Evolutionary conservation across 1,284 basidiomycete genomes (phyloP), one percentile per base, ranked within the genome.

Genomic region (Boletellus sp.): DNA sequence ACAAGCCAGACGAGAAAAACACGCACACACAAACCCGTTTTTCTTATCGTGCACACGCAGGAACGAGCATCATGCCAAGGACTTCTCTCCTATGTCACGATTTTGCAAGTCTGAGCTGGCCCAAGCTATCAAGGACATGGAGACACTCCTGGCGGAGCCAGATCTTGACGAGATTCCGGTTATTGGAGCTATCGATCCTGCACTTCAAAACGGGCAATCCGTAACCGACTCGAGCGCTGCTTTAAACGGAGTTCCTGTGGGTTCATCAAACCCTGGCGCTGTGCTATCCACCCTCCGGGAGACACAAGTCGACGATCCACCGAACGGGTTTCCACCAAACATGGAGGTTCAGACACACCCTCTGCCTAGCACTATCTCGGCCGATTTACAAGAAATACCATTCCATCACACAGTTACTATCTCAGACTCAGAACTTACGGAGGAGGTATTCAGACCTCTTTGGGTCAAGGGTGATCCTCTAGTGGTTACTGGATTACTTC

Each of bases 71-170:
- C 69, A 74, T 23, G 72, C 76, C 5, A 71, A 67, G 33, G 79
- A 89, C 46, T 88, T 94, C 58, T 80, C 84, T 5, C 87, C 93
- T 2, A 81, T 94, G 59, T 86, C 90, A 4, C 74, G 90, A 32
- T 91, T 93, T 59, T 77, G 77, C 44, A 72, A 73, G 45, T 67
- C 70, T 2, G 88, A 92, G 61, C 69, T 94, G 14, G 73, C 74
- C 9, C 69, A 74, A 40, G 78, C 84, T 6, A 78, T 91, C 43
- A 56, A 65, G 34, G 80, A 83, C 45, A 90, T 93, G 86, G 73
- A 80, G 54, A 62, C 50, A 20, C 64, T 88, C 33, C 49, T 82
- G 17, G 36, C 53, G n/a, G 58, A 56, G 38, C 56, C 61, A 35
- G 65, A 69, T 41, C 51, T 52, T 8, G 63, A 58, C 49, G 57